Percentiles rank a stretch among this genome's conserved stretches.
Conservation (phyloP, 2,329 filamentous ascomycete genomes). For the Talaromyces pinophilus region DNA sequence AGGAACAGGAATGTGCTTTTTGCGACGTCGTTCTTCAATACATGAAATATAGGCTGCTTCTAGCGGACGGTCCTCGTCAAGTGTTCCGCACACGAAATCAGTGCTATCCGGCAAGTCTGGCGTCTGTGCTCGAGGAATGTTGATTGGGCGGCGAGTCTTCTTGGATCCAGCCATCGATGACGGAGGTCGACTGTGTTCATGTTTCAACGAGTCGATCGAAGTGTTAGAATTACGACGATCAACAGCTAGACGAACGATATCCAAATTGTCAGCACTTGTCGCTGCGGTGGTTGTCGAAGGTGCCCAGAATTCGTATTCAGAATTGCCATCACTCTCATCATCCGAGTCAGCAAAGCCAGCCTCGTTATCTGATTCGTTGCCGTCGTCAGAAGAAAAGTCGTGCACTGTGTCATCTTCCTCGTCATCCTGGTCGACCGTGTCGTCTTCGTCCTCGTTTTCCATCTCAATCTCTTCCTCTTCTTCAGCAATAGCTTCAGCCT, state of each 20-base stretch:
- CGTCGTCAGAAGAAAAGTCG: slow-evolving; percentile 57
- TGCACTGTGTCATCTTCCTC: slow-evolving; percentile 62
- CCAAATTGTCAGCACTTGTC: slow-evolving; percentile 56
- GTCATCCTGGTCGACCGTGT: slow-evolving; percentile 56
- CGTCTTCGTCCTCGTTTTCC: slow-evolving; percentile 55
- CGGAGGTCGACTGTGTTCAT: slow-evolving; percentile 34
- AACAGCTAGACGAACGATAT: slow-evolving; percentile 49
- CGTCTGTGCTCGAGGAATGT: slow-evolving; percentile 60
- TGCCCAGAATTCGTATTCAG: slow-evolving; percentile 67
- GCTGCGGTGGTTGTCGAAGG: slow-evolving; percentile 49
- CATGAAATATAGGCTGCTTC: slow-evolving; percentile 90
- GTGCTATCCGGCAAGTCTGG: slow-evolving; percentile 94
- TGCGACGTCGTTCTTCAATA: slow-evolving; percentile 75
- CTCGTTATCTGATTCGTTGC: slow-evolving; percentile 80
- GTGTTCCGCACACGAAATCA: slow-evolving; percentile 96
- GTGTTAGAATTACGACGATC: slow-evolving; percentile 55
- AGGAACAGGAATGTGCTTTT: slow-evolving; percentile 80
- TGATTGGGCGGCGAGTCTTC: slow-evolving; percentile 42
- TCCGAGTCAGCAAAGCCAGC: slow-evolving; percentile 70
- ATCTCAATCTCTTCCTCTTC: slow-evolving; percentile 62
- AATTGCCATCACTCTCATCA: slow-evolving; percentile 64
- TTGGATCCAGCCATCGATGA: slow-evolving; percentile 31
- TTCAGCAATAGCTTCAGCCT: slow-evolving; percentile 81
- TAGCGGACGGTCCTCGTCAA: slow-evolving; percentile 92
- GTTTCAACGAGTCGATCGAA: slow-evolving; percentile 54